These are phyloP conservation scores for Cupressus sempervirens DNA, from an alignment of 75 land plant species.

Conservation along the genomic window DNA sequence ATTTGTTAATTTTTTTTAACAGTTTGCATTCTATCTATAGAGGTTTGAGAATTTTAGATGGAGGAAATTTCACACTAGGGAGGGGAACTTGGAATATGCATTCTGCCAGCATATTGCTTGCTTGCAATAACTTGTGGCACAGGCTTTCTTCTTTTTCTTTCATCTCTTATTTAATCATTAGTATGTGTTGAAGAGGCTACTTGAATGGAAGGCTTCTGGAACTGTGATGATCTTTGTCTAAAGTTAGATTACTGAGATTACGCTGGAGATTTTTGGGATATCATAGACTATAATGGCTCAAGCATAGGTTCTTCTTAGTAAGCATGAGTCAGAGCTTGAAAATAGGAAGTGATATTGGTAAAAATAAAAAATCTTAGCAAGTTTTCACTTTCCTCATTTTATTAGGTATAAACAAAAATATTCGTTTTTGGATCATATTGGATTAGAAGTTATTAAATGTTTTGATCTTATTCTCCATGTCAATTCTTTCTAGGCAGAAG, in stretches of 20 bases:
- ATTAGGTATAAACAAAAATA: background rate
- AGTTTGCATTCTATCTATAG: background rate
- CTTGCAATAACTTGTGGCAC: background rate
- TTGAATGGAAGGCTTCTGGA: background rate
- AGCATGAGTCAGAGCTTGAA: background rate
- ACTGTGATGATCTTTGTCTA: background rate
- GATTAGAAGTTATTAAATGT: background rate
- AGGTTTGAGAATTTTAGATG: background rate
- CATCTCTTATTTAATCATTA: background rate
- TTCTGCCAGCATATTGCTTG: background rate
- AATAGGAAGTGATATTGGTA: background rate
- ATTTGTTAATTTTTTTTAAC: constrained; percentile 4
- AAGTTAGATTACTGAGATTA: background rate
- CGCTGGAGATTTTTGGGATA: background rate
- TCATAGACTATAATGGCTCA: background rate
- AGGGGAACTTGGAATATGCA: background rate
- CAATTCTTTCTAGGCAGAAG: constrained; percentile 73
- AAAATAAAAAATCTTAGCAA: background rate
- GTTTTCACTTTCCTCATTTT: background rate
- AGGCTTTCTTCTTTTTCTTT: background rate
- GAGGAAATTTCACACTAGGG: background rate
- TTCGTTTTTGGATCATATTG: background rate
- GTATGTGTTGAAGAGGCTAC: background rate
- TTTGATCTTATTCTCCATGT: constrained; percentile 5
- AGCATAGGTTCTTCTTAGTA: background rate